Conservation (phyloP, 768 basidiomycete genomes). For the Mycena filopes region DNA sequence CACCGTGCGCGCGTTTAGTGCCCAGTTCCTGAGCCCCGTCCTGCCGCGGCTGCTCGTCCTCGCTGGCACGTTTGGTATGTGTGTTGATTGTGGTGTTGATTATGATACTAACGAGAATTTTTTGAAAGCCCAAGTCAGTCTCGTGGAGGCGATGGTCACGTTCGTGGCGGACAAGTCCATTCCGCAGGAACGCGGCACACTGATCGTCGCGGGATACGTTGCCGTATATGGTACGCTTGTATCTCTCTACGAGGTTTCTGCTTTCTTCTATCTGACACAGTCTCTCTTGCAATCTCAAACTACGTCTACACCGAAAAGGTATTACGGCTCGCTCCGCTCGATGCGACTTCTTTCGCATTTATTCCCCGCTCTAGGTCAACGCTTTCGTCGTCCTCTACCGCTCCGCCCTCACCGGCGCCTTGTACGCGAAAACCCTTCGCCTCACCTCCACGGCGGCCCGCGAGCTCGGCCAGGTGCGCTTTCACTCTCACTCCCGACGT, state of each 20-base stretch:
- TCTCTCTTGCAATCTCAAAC: conserved; percentile 7
- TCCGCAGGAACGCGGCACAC: conserved; percentile 17
- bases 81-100: no score
- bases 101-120: background rate
- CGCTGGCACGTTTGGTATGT: no score
- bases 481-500: no score
- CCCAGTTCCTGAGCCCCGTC: no score
- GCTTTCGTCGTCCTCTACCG: conserved; percentile 26
- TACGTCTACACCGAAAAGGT: conserved; percentile 17
- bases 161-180: conserved; percentile 23
- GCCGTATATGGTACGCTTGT: conserved; percentile 11
- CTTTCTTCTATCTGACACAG: background rate
- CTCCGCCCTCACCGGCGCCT: conserved; percentile 24
- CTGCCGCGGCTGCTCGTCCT: no score
- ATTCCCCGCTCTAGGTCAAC: conserved; percentile 17
- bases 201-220: conserved; percentile 15
- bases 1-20: no score
- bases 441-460: conserved; percentile 21
- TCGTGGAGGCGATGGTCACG: conserved; percentile 22
- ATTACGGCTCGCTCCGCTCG: no score
- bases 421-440: conserved; percentile 19
- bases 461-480: conserved; percentile 20
- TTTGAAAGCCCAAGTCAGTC: conserved; percentile 20
- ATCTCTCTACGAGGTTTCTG: background rate
- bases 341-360: no score